phyloP scores from a whole-genome alignment of 768 basidiomycete genomes.

The Lactarius hengduanensis region DNA sequence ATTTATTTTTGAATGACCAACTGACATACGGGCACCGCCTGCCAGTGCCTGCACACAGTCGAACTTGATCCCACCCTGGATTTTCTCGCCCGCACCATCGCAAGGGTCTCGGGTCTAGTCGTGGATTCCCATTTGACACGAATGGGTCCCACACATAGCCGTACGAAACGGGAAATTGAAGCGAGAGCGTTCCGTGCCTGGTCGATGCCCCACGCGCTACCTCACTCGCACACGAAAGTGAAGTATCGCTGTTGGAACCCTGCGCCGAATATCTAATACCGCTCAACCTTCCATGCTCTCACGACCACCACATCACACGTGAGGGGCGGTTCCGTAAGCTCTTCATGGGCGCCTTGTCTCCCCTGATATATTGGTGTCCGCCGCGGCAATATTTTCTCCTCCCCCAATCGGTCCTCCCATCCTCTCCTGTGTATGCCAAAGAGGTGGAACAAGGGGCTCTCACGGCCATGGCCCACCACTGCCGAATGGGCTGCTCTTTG shows the following conservation, averaged over 20 bases:
- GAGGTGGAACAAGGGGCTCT: not conserved
- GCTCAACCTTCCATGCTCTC: slow-evolving; percentile 63
- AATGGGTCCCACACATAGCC: slow-evolving; percentile 29
- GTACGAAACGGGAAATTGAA: not conserved
- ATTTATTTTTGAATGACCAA: too few relatives aligned
- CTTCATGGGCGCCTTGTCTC: slow-evolving; percentile 77
- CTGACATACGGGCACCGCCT: too few relatives aligned
- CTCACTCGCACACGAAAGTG: not conserved
- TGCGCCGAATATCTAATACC: slow-evolving; percentile 52
- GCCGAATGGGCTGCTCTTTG: slow-evolving; percentile 85
- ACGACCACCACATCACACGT: slow-evolving; percentile 51
- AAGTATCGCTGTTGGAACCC: slow-evolving; percentile 76
- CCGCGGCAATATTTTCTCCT: too few relatives aligned
- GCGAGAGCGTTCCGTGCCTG: slow-evolving; percentile 18
- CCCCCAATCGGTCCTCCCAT: too few relatives aligned
- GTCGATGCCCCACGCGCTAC: not conserved
- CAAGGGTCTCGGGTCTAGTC: slow-evolving; percentile 40
- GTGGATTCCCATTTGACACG: slow-evolving; percentile 38
- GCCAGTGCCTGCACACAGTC: slow-evolving; percentile 16
- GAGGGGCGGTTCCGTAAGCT: slow-evolving; percentile 69
- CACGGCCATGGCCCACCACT: slow-evolving; percentile 31
- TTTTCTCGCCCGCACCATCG: slow-evolving; percentile 75
- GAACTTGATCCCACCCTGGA: slow-evolving; percentile 64
- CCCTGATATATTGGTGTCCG: slow-evolving; percentile 54
- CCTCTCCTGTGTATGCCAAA: not conserved